These are phyloP conservation scores for Pichia inconspicua DNA, from an alignment of 1,139 yeast species.

Conservation along the genomic window DNA sequence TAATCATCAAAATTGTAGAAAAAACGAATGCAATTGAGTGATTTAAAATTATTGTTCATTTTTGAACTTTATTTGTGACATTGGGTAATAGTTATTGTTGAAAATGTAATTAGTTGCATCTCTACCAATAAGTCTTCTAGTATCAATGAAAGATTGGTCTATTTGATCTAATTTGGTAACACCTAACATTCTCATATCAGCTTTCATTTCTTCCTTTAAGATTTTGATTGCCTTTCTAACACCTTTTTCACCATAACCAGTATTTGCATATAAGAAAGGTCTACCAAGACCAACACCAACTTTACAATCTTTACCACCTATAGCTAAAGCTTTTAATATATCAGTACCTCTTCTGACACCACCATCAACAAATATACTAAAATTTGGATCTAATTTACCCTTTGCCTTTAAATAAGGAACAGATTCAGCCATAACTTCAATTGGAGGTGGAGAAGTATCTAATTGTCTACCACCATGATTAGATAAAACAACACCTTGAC, in stretches of 20 bases:
- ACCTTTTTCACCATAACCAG: conserved; percentile 45
- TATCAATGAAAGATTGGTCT: conserved; percentile 25
- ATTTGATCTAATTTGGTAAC: conserved; percentile 35
- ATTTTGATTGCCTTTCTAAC: conserved; percentile 37
- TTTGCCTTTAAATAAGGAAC: conserved; percentile 27
- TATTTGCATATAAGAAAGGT: conserved; percentile 41
- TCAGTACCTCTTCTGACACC: conserved; percentile 66
- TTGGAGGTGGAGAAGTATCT: conserved; percentile 55
- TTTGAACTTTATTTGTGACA: conserved; percentile 15
- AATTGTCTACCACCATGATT: conserved; percentile 69
- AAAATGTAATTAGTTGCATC: conserved; percentile 30
- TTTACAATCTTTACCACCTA: conserved; percentile 42
- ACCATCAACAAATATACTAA: conserved; percentile 49
- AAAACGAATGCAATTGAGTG: background rate
- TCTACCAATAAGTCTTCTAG: conserved; percentile 30
- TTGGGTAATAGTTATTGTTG: conserved; percentile 15
- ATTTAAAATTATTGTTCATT: conserved; percentile 5
- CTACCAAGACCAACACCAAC: conserved; percentile 48
- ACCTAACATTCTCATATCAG: conserved; percentile 43
- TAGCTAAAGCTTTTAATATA: conserved; percentile 51
- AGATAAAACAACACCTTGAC: conserved; percentile 52
- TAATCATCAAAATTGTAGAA: background rate
- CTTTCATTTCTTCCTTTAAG: conserved; percentile 38
- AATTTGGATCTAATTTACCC: conserved; percentile 28
- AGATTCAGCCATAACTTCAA: conserved; percentile 55